Percentiles rank a stretch among this genome's conserved stretches.
These are phyloP conservation scores for Kodamaea nitidulidarum DNA, from an alignment of 805 yeast species.

Conservation along the genomic window DNA sequence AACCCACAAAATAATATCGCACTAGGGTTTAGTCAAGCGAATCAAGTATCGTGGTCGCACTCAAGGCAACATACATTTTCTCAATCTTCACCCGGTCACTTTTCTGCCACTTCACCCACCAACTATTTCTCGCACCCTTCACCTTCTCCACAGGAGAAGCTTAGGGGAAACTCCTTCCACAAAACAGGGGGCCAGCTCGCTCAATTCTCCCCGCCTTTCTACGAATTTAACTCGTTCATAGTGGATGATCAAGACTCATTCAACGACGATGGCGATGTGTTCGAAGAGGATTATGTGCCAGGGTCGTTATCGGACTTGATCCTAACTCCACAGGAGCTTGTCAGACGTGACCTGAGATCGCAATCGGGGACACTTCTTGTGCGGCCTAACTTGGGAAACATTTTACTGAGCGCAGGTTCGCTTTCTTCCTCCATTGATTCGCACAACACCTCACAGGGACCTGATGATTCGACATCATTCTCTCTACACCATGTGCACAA, in stretches of 20 bases:
- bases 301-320: constrained; percentile 69
- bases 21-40: background rate
- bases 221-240: constrained; percentile 18
- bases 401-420: constrained; percentile 8
- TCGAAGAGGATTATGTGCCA: constrained; percentile 79
- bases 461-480: constrained; percentile 5
- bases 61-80: background rate
- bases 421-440: constrained; percentile 7
- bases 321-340: constrained; percentile 74
- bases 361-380: constrained; percentile 40
- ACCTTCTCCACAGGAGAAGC: constrained; percentile 1
- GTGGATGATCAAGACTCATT: constrained; percentile 33
- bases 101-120: background rate
- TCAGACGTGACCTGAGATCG: constrained; percentile 62
- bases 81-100: background rate
- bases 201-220: constrained; percentile 11
- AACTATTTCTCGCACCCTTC: background rate
- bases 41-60: constrained; percentile 1
- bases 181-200: background rate
- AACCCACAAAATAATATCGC: background rate
- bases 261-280: constrained; percentile 27
- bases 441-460: constrained; percentile 5
- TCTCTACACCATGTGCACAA: constrained; percentile 8
- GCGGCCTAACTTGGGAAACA: constrained; percentile 26
- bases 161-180: background rate